phyloP scores from a whole-genome alignment of 2,329 filamentous ascomycete species.

The Coniochaeta hoffmannii region DNA sequence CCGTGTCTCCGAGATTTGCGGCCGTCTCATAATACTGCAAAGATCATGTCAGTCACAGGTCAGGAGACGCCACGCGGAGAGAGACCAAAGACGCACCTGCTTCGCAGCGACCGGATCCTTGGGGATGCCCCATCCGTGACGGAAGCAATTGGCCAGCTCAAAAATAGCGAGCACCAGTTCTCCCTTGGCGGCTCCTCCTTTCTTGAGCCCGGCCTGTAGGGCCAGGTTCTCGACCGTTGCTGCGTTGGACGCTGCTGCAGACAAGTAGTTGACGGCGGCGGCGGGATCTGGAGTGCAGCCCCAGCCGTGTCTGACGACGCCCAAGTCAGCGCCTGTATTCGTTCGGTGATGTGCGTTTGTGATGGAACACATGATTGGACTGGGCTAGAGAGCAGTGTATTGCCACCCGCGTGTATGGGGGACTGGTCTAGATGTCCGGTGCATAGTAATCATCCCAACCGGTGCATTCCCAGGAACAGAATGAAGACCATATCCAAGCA shows the following conservation, averaged over 20 bases:
- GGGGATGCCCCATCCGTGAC: constrained; percentile 86
- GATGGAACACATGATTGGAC: background rate
- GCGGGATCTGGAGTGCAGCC: constrained; percentile 68
- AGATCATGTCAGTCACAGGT: constrained; percentile 4
- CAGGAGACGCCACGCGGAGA: background rate
- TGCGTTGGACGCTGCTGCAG: constrained; percentile 82
- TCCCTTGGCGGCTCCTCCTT: constrained; percentile 89
- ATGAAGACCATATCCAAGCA: no score
- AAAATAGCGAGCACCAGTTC: constrained; percentile 95
- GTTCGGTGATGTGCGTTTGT: background rate
- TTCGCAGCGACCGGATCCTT: constrained; percentile 81
- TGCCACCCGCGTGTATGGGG: background rate
- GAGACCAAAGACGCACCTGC: constrained; percentile 38
- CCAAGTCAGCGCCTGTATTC: background rate
- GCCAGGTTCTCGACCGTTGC: constrained; percentile 81
- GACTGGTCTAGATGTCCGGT: background rate
- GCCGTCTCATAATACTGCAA: constrained; percentile 91
- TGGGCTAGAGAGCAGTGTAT: background rate
- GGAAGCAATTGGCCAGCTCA: constrained; percentile 87
- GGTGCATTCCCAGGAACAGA: no score
- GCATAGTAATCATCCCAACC: no score
- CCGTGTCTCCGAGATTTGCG: constrained; percentile 87
- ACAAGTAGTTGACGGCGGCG: constrained; percentile 75
- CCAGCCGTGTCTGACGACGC: constrained; percentile 76
- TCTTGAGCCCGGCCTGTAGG: constrained; percentile 79